Base-by-base conservation (phyloP, 2,329 filamentous ascomycete species). In the Hypoxylon sp. region DNA sequence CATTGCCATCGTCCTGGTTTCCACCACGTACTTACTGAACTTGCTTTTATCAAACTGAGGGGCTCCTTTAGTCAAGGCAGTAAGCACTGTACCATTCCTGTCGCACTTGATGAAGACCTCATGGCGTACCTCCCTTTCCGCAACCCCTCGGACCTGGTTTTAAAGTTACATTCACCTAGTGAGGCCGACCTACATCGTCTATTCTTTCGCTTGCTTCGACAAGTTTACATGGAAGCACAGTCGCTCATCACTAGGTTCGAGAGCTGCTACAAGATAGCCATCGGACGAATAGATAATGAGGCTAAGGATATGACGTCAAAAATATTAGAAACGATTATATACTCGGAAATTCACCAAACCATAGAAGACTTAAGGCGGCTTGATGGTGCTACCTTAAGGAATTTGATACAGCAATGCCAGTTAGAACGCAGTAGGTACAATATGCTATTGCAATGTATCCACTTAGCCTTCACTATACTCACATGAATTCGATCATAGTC, bases 1-100 rank as follows among this genome's bases (percentile, higher is more conserved):
- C 39, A 37, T 44, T 50, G 11, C 28, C 8, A 19, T n/a, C 20
- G n/a, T 19, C 13, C 10, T 28, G 37, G 22, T 13, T 67, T 67
- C 13, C 64, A 67, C 49, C 64, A 64, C 56, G 56, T 67, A 6
- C 52, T 67, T n/a, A 67, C 64, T 37, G 60, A 67, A 24, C 48
- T 64, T 46, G 60, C 56, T n/a, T 60, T 67, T 30, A 34, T 64
- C 4, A 46, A 52, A 24, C 15, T 61, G 17, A 51, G 64, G 44
- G 6, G 3, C 0, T 32, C 39, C 19, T 2, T 19, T 22, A 26
- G 17, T 22, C 49, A 24, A 22, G 2, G 13, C 26, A 13, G 26
- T 11, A 20, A 53, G 4, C 49, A 58, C 30, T 53, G 53, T 1
- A 58, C 64, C 37, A 56, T 67, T 30, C 53, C 64, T n/a, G 41